Percentiles rank a stretch among this genome's conserved stretches.
These are phyloP conservation scores for Hypholoma fasciculare DNA, from an alignment of 768 basidiomycete genomes.

Conservation along the genomic window DNA sequence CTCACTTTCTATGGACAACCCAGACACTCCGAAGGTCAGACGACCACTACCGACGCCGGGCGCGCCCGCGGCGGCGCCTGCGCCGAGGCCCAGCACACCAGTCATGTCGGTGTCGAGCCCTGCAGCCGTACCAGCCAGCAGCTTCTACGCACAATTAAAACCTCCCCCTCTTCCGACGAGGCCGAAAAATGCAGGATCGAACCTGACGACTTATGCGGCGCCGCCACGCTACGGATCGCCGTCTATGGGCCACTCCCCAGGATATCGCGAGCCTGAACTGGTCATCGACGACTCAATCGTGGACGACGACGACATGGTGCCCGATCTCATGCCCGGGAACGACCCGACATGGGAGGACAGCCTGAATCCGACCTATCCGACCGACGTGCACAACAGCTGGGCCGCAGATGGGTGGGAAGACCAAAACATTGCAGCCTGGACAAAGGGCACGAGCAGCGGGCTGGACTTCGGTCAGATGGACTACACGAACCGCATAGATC, in stretches of 20 bases:
- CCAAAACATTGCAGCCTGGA: conserved; percentile 14
- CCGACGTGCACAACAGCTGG: conserved; percentile 13
- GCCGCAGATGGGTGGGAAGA: conserved; percentile 11
- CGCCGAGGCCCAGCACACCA: conserved; percentile 43
- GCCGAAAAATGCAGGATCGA: conserved; percentile 41
- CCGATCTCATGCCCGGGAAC: conserved; percentile 40
- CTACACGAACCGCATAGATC: conserved; percentile 21
- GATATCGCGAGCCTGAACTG: conserved; percentile 58
- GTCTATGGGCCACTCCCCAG: conserved; percentile 24
- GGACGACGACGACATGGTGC: conserved; percentile 32
- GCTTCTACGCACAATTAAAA: conserved; percentile 35
- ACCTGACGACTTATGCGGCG: conserved; percentile 40
- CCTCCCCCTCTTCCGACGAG: conserved; percentile 40
- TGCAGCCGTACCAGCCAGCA: conserved; percentile 32
- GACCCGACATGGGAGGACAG: conserved; percentile 20
- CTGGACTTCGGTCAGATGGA: conserved; percentile 25
- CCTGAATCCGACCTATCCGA: not conserved
- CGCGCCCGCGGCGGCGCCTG: conserved; percentile 17
- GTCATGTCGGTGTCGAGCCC: conserved; percentile 21
- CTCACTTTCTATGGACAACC: conserved; percentile 42
- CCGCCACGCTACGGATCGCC: conserved; percentile 37
- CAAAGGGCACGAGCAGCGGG: conserved; percentile 11
- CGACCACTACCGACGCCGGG: conserved; percentile 50
- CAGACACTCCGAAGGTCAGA: conserved; percentile 42
- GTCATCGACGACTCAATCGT: conserved; percentile 41